Evolutionary conservation across 2,329 filamentous ascomycete genomes (phyloP).

Genomic region (Pyrenophora teres): DNA sequence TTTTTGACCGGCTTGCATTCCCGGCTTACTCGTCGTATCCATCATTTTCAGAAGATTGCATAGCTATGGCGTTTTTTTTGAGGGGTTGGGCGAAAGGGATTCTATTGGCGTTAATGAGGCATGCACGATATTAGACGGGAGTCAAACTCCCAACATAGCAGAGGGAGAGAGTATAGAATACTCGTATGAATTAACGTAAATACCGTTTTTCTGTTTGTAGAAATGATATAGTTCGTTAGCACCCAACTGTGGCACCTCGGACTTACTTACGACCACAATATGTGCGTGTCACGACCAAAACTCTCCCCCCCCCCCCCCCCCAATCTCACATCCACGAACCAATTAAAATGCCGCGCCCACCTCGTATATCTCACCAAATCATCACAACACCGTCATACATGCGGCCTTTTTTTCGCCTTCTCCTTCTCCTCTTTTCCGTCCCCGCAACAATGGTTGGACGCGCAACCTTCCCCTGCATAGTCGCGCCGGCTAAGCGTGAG

Average conservation of each 20-base stretch:
- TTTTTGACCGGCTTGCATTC: background rate
- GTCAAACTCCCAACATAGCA: background rate
- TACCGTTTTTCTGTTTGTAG: no score
- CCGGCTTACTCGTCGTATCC: background rate
- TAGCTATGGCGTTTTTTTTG: conserved; percentile 21
- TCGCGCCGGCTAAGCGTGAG: conserved; percentile 1
- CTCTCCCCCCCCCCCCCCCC: no score
- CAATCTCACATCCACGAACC: no score
- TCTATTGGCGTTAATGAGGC: background rate
- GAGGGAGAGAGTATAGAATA: background rate
- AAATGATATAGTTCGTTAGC: background rate
- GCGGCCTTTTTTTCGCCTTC: background rate
- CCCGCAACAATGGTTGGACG: no score
- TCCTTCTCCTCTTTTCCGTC: no score
- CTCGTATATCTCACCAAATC: background rate
- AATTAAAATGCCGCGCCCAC: background rate
- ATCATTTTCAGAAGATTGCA: conserved; percentile 10
- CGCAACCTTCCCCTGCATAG: background rate
- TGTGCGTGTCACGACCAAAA: background rate
- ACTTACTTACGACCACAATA: no score
- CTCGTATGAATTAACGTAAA: no score
- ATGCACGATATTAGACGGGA: background rate
- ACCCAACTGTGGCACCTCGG: no score
- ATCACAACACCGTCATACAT: background rate
- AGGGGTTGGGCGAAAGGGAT: no score